Evolutionary conservation across 176 grass and related monocot genomes (phyloP).

Genomic region (maize (Zea mays)): Zm-B73-REFERENCE-NAM-5.0 NC_050096.1:56342501-56343000

Average conservation of each 20-base stretch:
- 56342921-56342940: too few species aligned
- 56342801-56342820: not conserved
- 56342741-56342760: conserved; percentile 10
- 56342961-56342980: too few species aligned
- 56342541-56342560: not conserved
- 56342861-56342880: conserved; percentile 20
- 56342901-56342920: too few species aligned
- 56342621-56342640: not conserved
- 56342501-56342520: too few species aligned
- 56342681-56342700: not conserved
- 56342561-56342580: not conserved
- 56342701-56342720: conserved; percentile 28
- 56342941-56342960: too few species aligned
- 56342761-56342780: conserved; percentile 16
- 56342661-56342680: conserved; percentile 18
- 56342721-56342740: not conserved
- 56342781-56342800: not conserved
- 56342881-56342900: not conserved
- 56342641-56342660: conserved; percentile 6
- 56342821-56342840: not conserved
- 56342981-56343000: too few species aligned
- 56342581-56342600: not conserved
- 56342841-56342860: not conserved
- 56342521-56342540: too few species aligned
- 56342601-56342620: not conserved